Evolutionary conservation across 805 yeast species (phyloP).

Genomic region (Grigorovia humatica): DNA sequence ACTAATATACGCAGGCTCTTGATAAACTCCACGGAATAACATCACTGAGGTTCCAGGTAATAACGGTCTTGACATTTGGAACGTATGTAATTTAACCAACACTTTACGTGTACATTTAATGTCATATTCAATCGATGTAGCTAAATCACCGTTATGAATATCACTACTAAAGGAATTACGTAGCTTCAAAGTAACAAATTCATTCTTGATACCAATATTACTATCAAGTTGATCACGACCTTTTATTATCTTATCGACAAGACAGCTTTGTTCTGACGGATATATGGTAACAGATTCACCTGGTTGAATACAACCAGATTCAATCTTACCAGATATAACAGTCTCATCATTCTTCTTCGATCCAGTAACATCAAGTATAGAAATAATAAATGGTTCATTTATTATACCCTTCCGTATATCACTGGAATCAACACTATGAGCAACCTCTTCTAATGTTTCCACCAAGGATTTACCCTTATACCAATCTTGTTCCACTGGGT

Average conservation of each 20-base stretch:
- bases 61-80: slow-evolving; percentile 61
- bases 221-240: slow-evolving; percentile 14
- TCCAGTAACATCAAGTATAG: slow-evolving; percentile 52
- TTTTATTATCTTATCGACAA: slow-evolving; percentile 30
- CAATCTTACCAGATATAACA: slow-evolving; percentile 51
- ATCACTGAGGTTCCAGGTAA: slow-evolving; percentile 72
- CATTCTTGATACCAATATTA: slow-evolving; percentile 42
- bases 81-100: slow-evolving; percentile 49
- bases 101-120: slow-evolving; percentile 40
- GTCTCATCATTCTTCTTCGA: slow-evolving; percentile 37
- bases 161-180: slow-evolving; percentile 31
- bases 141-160: slow-evolving; percentile 58
- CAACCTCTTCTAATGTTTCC: slow-evolving; percentile 57
- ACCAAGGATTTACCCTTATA: slow-evolving; percentile 81
- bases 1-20: slow-evolving; percentile 56
- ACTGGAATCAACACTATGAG: slow-evolving; percentile 9
- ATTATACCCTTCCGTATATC: slow-evolving; percentile 17
- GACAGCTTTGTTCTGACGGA: slow-evolving; percentile 37
- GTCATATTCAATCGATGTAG: slow-evolving; percentile 38
- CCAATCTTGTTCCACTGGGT: slow-evolving; percentile 55
- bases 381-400: slow-evolving; percentile 42
- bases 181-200: slow-evolving; percentile 38
- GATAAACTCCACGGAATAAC: slow-evolving; percentile 64
- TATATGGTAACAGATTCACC: slow-evolving; percentile 54
- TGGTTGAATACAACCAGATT: slow-evolving; percentile 56